Percentiles rank a stretch among this genome's conserved stretches.
Conservation (phyloP, 805 yeast genomes). For the Saccharomycopsis sp. region DNA sequence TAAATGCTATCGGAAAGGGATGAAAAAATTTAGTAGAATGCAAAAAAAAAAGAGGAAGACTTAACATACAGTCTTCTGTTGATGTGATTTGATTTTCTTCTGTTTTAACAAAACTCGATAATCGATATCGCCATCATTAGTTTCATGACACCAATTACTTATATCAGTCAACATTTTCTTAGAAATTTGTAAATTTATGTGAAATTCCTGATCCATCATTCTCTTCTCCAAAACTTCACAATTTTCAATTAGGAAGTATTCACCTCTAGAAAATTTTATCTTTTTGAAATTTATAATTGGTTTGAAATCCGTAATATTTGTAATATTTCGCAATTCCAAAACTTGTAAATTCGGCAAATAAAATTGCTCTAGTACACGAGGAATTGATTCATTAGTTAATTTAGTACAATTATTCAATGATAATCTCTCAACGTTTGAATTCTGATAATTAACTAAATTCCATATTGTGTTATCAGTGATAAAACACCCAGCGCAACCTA, state of each 20-base stretch:
- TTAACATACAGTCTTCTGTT: background rate
- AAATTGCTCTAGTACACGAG: conserved; percentile 37
- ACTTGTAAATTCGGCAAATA: conserved; percentile 59
- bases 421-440: conserved; percentile 48
- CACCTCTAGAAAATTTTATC: conserved; percentile 37
- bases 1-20: no score
- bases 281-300: conserved; percentile 66
- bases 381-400: conserved; percentile 47
- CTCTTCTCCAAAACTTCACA: conserved; percentile 62
- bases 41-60: background rate
- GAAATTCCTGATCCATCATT: conserved; percentile 28
- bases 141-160: conserved; percentile 51
- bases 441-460: conserved; percentile 60
- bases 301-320: conserved; percentile 47
- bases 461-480: conserved; percentile 72
- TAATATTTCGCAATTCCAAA: conserved; percentile 64
- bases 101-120: background rate
- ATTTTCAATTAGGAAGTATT: conserved; percentile 63
- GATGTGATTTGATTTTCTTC: background rate
- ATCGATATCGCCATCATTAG: conserved; percentile 32
- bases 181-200: conserved; percentile 50
- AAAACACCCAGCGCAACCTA: conserved; percentile 86
- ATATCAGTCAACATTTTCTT: conserved; percentile 56
- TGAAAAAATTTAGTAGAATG: no score
- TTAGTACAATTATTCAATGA: conserved; percentile 67